These are phyloP conservation scores for Stellera chamaejasme DNA, from an alignment of 345 rosid species.

Conservation along the genomic window DNA sequence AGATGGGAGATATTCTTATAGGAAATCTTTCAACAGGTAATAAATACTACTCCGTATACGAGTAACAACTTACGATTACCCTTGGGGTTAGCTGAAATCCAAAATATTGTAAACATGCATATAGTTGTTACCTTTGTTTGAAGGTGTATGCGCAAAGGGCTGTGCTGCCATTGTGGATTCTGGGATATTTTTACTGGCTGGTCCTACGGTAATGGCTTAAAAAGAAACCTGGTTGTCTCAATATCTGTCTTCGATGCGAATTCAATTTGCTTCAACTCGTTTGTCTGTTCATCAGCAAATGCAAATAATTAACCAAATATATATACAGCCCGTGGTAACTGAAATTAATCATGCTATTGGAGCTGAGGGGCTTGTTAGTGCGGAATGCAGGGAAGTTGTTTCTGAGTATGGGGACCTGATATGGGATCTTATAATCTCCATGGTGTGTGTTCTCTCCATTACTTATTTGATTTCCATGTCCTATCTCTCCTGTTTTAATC, in stretches of 20 bases:
- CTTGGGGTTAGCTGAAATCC: not conserved
- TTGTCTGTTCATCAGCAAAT: not conserved
- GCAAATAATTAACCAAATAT: not conserved
- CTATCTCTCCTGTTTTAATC: not conserved
- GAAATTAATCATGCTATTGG: constrained; percentile 81
- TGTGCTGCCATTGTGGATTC: constrained; percentile 78
- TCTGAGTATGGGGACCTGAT: constrained; percentile 61
- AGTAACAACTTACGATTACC: too few species aligned
- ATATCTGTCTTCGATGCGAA: not conserved
- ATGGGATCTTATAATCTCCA: constrained; percentile 64
- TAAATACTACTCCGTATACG: too few species aligned
- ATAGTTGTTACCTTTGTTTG: not conserved
- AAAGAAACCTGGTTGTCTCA: not conserved
- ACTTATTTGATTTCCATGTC: too few species aligned
- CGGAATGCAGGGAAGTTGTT: constrained; percentile 62
- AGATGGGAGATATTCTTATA: constrained; percentile 61
- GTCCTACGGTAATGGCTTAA: constrained; percentile 50
- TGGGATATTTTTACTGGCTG: constrained; percentile 74
- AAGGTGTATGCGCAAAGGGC: constrained; percentile 49
- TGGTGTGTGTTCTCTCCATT: constrained; percentile 29
- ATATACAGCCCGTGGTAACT: constrained; percentile 45
- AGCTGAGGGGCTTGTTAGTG: constrained; percentile 57
- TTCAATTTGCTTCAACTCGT: not conserved
- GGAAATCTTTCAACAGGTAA: constrained; percentile 57
- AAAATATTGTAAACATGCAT: not conserved